phyloP scores from a whole-genome alignment of 805 yeast genomes.

The Cyberlindnera nakhonratchasimensis region DNA sequence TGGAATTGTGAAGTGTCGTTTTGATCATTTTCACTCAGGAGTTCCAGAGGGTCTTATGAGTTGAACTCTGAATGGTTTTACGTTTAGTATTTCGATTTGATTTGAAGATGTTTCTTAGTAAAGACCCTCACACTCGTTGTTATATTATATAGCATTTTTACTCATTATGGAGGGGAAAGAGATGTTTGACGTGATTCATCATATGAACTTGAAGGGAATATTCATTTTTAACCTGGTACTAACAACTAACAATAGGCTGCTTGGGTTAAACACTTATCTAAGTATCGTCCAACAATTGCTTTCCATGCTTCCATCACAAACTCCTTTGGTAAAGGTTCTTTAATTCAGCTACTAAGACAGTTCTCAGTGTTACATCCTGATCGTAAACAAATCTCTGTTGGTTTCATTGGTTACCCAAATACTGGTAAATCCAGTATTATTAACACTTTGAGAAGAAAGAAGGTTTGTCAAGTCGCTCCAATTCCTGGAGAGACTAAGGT shows the following conservation, averaged over 20 bases:
- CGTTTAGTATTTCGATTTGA: neutral
- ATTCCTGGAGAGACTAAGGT: constrained; percentile 99
- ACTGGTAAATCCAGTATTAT: constrained; percentile 97
- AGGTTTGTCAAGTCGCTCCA: constrained; percentile 96
- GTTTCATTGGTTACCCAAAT: constrained; percentile 96
- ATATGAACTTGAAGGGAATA: neutral
- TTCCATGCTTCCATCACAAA: constrained; percentile 97
- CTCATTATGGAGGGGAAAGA: neutral
- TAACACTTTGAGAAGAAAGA: constrained; percentile 89
- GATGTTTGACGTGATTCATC: too few relatives aligned
- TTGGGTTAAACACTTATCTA: constrained; percentile 94
- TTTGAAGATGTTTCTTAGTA: constrained; percentile 68
- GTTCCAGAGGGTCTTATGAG: constrained; percentile 54
- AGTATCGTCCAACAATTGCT: constrained; percentile 90
- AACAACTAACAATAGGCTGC: constrained; percentile 69
- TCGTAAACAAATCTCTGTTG: constrained; percentile 94
- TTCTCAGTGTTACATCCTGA: constrained; percentile 87
- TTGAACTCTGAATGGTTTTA: constrained; percentile 51
- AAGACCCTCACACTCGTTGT: constrained; percentile 67
- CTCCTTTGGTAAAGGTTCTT: constrained; percentile 96
- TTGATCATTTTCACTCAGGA: constrained; percentile 28
- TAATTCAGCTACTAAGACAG: constrained; percentile 90
- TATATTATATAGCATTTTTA: constrained; percentile 20
- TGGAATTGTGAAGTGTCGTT: constrained; percentile 30
- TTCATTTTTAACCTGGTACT: constrained; percentile 13